phyloP scores from a whole-genome alignment of 1,284 basidiomycete genomes.

The Agaricales sp. region DNA sequence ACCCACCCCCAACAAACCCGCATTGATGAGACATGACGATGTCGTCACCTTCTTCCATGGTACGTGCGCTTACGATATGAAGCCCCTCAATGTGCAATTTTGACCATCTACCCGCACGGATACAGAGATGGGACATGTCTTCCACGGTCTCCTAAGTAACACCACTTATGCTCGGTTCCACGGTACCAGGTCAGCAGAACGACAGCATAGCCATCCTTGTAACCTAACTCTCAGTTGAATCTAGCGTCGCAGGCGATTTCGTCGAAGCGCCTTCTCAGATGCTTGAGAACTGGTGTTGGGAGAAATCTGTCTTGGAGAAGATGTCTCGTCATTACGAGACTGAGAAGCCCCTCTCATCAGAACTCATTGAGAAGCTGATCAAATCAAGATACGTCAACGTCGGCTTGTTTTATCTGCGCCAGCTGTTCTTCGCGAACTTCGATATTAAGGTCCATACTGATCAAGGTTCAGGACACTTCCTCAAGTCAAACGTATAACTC shows the following conservation, averaged over 20 bases:
- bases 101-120: too few species aligned
- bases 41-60: conserved; percentile 73
- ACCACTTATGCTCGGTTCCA: conserved; percentile 74
- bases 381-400: conserved; percentile 75
- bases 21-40: conserved; percentile 75
- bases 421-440: conserved; percentile 75
- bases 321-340: conserved; percentile 77
- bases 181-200: conserved; percentile 44
- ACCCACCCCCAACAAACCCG: conserved; percentile 67
- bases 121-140: conserved; percentile 76
- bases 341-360: conserved; percentile 57
- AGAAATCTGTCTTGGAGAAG: conserved; percentile 58
- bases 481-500: neutral
- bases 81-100: too few species aligned
- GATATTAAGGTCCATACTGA: conserved; percentile 70
- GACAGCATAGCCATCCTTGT: too few species aligned
- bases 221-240: conserved; percentile 3
- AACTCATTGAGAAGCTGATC: conserved; percentile 72
- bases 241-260: conserved; percentile 69
- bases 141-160: conserved; percentile 68
- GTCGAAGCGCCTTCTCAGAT: conserved; percentile 85
- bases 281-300: conserved; percentile 87
- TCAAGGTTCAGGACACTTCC: conserved; percentile 31
- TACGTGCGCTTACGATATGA: too few species aligned
- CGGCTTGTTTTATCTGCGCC: conserved; percentile 70